Base-by-base conservation (phyloP, 768 basidiomycete genomes). In the Tricholoma terreum region DNA sequence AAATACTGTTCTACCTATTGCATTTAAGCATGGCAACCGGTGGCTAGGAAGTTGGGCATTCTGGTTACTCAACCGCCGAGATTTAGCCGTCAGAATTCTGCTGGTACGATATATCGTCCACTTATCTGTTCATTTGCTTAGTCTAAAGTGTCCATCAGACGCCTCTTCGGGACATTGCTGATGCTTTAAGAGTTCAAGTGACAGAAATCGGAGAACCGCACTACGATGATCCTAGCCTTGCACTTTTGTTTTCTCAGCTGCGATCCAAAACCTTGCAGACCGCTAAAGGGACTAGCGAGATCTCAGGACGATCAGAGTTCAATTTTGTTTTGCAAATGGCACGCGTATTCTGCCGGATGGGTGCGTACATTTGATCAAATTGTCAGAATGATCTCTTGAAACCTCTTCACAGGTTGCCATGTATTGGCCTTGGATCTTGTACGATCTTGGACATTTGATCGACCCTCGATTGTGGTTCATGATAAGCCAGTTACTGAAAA, bases 31-130 rank as follows among this genome's bases (percentile, higher is more conserved):
- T 43, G 97, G 95, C 1, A 95, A 98, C 69, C 80, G 96, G 38
- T 98, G 92, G 90, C 74, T 98, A 11, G 91, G 85, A 19, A 94
- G 90, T 59, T 99, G 95, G 97, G 92, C 91, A 2, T 96, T 96
- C 71, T 98, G 97, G 95, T 73, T 92, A 54, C 77, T 98, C n/a
- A 86, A 87, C 59, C 78, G 93, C 43, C 78, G 91, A 52, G 95
- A 98, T 74, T 68, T 97, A 14, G 87, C 94, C 3, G 92, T 97
- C n/a, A 83, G 92, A 49, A 85, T 96, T 30, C 78, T 99, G 17
- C 74, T 98, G 65, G 96, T 95, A 69, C 67, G 89, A 74, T 8
- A 22, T 17, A 30, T 45, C 51, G 57, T 42, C n/a, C 5, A 17
- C 48, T 31, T n/a, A 21, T 21, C 9, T 17, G 3, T 15, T 24